Conservation (phyloP, 2,329 filamentous ascomycete species). For the Botryotinia calthae region DNA sequence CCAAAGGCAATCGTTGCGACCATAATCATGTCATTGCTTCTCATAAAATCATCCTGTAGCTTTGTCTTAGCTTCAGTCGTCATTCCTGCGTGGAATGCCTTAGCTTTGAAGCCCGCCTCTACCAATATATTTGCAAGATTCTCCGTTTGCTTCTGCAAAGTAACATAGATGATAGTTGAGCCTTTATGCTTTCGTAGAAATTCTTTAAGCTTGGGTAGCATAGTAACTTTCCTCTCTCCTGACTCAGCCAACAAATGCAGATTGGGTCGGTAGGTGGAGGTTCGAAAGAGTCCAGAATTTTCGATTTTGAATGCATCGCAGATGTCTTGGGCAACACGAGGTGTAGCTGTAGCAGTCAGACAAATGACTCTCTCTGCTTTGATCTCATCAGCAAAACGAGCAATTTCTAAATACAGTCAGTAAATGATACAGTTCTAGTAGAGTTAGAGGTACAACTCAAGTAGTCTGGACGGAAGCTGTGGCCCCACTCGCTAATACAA, state of each 20-base stretch:
- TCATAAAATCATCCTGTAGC: constrained; percentile 54
- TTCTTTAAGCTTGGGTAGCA: constrained; percentile 45
- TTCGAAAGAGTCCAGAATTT: constrained; percentile 52
- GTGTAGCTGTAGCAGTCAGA: constrained; percentile 58
- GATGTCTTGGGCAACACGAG: constrained; percentile 54
- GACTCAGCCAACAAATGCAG: constrained; percentile 53
- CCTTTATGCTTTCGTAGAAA: constrained; percentile 53
- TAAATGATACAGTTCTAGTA: neutral
- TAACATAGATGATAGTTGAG: constrained; percentile 60
- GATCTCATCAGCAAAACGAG: constrained; percentile 55
- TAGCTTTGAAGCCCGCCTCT: constrained; percentile 43
- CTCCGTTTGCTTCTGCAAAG: constrained; percentile 53
- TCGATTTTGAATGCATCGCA: constrained; percentile 52
- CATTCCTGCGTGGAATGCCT: constrained; percentile 53
- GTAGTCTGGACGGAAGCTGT: constrained; percentile 51
- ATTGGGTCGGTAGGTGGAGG: constrained; percentile 55
- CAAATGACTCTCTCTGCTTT: constrained; percentile 58
- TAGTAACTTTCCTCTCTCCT: constrained; percentile 44
- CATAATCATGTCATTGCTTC: constrained; percentile 45
- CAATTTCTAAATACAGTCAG: constrained; percentile 41
- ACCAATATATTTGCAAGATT: constrained; percentile 43
- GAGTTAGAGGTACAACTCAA: constrained; percentile 40
- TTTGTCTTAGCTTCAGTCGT: constrained; percentile 44
- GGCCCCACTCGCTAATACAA: constrained; percentile 57
- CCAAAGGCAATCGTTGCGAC: constrained; percentile 58